Conservation (phyloP, 1,284 basidiomycete species). For the Melampsora americana region DNA sequence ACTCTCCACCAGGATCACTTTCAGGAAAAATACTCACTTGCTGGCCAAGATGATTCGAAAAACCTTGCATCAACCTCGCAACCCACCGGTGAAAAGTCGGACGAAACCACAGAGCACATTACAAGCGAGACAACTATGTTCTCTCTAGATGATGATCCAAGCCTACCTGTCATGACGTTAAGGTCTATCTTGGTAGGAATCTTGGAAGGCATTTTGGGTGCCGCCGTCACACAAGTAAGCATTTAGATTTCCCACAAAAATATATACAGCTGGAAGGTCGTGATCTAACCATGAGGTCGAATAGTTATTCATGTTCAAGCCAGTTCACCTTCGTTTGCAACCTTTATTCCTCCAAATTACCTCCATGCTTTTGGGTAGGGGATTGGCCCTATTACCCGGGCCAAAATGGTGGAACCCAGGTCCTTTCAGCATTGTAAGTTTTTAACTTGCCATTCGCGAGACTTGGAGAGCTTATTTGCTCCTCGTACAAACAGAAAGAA, state of each 20-base stretch:
- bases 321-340: conserved; percentile 20
- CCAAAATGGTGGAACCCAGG: conserved; percentile 44
- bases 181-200: conserved; percentile 29
- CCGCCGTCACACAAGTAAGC: conserved; percentile 33
- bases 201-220: conserved; percentile 17
- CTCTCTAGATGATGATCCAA: conserved; percentile 20
- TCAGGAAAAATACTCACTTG: too few relatives aligned
- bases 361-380: conserved; percentile 19
- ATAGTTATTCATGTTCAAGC: conserved; percentile 42
- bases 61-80: background rate
- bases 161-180: conserved; percentile 14
- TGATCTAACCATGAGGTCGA: background rate
- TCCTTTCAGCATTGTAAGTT: conserved; percentile 28
- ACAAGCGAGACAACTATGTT: background rate
- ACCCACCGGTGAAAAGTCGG: background rate
- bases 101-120: background rate
- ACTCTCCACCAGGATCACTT: too few relatives aligned
- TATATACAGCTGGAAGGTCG: background rate
- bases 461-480: background rate
- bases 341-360: conserved; percentile 37
- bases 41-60: too few relatives aligned
- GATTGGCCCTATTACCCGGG: conserved; percentile 26
- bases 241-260: background rate
- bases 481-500: conserved; percentile 26
- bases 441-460: background rate